Evolutionary conservation across 2,329 filamentous ascomycete species (phyloP).

Genomic region (Colletotrichum falcatum): DNA sequence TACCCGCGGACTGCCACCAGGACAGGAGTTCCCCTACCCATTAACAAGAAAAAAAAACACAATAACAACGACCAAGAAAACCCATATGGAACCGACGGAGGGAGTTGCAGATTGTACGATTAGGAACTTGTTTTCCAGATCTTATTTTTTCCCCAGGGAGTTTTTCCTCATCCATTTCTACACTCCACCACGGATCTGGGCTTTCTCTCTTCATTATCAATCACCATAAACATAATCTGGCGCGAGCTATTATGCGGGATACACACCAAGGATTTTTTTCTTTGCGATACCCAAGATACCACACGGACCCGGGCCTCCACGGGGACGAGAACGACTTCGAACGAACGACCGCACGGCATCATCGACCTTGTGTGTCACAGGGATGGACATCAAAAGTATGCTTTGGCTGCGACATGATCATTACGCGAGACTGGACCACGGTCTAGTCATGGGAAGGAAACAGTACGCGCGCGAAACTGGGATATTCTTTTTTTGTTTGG

Average conservation of each 20-base stretch:
- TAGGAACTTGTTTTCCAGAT: constrained; percentile 39
- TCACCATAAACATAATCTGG: constrained; percentile 41
- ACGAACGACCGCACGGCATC: constrained; percentile 37
- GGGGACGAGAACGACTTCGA: constrained; percentile 37
- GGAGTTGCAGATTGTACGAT: constrained; percentile 40
- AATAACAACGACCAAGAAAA: constrained; percentile 28
- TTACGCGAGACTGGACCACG: constrained; percentile 19
- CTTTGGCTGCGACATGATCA: constrained; percentile 34
- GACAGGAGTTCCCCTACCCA: not conserved
- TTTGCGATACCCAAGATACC: constrained; percentile 43
- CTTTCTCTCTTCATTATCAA: constrained; percentile 36
- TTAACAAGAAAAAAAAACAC: not conserved
- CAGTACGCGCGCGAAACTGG: constrained; percentile 20
- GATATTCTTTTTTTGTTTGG: constrained; percentile 9
- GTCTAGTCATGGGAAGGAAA: constrained; percentile 26
- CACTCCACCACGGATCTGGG: constrained; percentile 28
- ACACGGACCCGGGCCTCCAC: constrained; percentile 26
- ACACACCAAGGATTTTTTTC: constrained; percentile 38
- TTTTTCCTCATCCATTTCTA: constrained; percentile 36
- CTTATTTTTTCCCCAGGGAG: constrained; percentile 35
- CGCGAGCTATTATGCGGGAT: constrained; percentile 41
- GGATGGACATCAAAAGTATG: constrained; percentile 38
- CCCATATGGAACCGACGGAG: constrained; percentile 35
- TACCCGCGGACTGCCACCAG: constrained; percentile 18
- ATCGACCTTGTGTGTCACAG: constrained; percentile 22